Evolutionary conservation across 768 basidiomycete genomes (phyloP).

Genomic region (Lactarius indigo): DNA sequence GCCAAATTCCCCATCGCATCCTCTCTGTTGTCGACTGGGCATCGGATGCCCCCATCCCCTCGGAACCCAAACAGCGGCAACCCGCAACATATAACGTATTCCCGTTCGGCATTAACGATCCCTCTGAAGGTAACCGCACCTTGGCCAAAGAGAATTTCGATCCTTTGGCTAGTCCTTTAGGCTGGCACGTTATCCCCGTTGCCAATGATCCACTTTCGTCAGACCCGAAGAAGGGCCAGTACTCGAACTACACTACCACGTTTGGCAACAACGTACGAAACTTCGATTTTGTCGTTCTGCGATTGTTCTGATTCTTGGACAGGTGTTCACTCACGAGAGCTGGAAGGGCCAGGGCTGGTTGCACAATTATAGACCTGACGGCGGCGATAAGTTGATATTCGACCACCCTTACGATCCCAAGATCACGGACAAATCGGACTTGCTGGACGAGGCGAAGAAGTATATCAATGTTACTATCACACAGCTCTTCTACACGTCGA

Average conservation of each 20-base stretch:
- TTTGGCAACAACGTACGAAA: conserved; percentile 76
- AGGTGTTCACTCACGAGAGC: conserved; percentile 93
- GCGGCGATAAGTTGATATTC: conserved; percentile 52
- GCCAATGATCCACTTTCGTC: conserved; percentile 56
- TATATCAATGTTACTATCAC: conserved; percentile 86
- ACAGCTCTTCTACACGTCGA: conserved; percentile 85
- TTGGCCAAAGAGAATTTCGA: conserved; percentile 69
- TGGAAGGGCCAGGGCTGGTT: conserved; percentile 72
- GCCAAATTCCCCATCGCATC: conserved; percentile 67
- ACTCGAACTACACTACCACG: conserved; percentile 69
- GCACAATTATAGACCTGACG: conserved; percentile 78
- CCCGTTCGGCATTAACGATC: conserved; percentile 84
- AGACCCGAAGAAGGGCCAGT: conserved; percentile 25
- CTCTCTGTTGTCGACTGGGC: conserved; percentile 95
- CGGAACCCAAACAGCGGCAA: conserved; percentile 29
- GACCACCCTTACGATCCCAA: conserved; percentile 75
- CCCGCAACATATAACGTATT: conserved; percentile 64
- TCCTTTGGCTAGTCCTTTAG: conserved; percentile 72
- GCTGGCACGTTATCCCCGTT: conserved; percentile 87
- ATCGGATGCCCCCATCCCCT: conserved; percentile 62
- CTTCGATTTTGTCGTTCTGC: conserved; percentile 19
- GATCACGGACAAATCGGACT: conserved; percentile 49
- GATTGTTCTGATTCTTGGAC: not conserved
- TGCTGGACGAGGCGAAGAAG: conserved; percentile 65
- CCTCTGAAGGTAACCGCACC: conserved; percentile 59